phyloP scores from a whole-genome alignment of 2,329 filamentous ascomycete genomes.

The Aspergillus ochraceus region DNA sequence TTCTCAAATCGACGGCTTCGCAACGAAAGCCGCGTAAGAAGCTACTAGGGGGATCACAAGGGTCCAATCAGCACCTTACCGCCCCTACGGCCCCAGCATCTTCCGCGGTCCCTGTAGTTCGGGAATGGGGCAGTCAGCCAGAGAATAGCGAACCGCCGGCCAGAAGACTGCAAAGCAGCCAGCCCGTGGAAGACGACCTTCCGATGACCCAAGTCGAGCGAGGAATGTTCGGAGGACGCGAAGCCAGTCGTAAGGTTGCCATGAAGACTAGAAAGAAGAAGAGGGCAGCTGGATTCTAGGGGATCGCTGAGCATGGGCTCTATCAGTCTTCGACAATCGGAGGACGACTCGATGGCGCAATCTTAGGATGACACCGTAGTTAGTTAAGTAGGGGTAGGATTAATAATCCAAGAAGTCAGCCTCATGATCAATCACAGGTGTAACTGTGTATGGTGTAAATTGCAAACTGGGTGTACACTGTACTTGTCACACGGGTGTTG shows the following conservation, averaged over 20 bases:
- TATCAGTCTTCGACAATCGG: no score
- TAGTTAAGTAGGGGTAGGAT: background rate
- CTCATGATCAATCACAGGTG: background rate
- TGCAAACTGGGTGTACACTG: background rate
- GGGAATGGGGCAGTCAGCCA: slow-evolving; percentile 36
- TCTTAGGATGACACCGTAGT: background rate
- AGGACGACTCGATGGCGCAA: background rate
- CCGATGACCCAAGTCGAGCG: slow-evolving; percentile 45
- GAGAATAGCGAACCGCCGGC: slow-evolving; percentile 19
- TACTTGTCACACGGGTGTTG: background rate
- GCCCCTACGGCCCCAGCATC: slow-evolving; percentile 21
- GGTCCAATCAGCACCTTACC: slow-evolving; percentile 12
- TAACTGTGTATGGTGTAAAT: background rate
- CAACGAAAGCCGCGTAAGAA: slow-evolving; percentile 29
- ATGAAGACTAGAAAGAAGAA: slow-evolving; percentile 40
- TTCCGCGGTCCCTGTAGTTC: slow-evolving; percentile 24
- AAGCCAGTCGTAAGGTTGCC: slow-evolving; percentile 27
- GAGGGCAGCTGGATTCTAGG: slow-evolving; percentile 42
- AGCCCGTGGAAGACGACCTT: slow-evolving; percentile 31
- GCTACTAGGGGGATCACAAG: slow-evolving; percentile 22
- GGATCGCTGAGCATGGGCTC: background rate
- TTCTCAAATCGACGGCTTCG: slow-evolving; percentile 16
- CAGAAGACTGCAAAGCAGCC: slow-evolving; percentile 33
- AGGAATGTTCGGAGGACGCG: slow-evolving; percentile 39
- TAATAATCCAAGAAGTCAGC: background rate